These are phyloP conservation scores for Ascoidea tarda DNA, from an alignment of 805 yeast genomes.

Conservation along the genomic window DNA sequence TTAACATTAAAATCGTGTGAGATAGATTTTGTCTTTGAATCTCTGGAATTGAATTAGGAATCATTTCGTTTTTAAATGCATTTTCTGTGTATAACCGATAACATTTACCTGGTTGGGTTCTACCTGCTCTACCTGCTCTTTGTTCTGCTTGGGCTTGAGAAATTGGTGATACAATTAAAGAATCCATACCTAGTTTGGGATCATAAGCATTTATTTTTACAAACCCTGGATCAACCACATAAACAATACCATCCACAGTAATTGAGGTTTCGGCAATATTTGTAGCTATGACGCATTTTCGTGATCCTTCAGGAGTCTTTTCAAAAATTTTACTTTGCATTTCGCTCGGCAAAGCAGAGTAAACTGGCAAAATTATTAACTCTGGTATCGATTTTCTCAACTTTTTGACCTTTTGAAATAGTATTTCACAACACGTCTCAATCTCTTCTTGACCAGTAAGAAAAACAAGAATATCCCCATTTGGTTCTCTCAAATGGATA, in stretches of 20 bases:
- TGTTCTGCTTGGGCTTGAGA: slow-evolving; percentile 95
- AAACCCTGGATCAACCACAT: slow-evolving; percentile 90
- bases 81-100: slow-evolving; percentile 80
- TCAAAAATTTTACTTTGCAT: slow-evolving; percentile 82
- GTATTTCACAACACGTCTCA: slow-evolving; percentile 71
- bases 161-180: slow-evolving; percentile 68
- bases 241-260: slow-evolving; percentile 86
- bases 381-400: slow-evolving; percentile 53
- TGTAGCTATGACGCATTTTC: slow-evolving; percentile 90
- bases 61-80: slow-evolving; percentile 67
- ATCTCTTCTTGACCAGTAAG: slow-evolving; percentile 92
- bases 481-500: slow-evolving; percentile 65
- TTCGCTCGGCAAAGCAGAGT: slow-evolving; percentile 84
- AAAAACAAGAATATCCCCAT: slow-evolving; percentile 73
- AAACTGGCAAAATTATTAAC: slow-evolving; percentile 71
- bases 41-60: slow-evolving; percentile 75
- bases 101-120: slow-evolving; percentile 94
- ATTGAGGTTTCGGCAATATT: slow-evolving; percentile 96
- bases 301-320: slow-evolving; percentile 66
- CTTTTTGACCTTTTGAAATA: slow-evolving; percentile 50
- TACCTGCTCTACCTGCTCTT: slow-evolving; percentile 93
- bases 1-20: slow-evolving; percentile 68
- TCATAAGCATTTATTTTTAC: slow-evolving; percentile 84
- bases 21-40: slow-evolving; percentile 81
- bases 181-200: slow-evolving; percentile 83